phyloP scores from a whole-genome alignment of 495 filamentous ascomycete species.

The Copromyces sp. region DNA sequence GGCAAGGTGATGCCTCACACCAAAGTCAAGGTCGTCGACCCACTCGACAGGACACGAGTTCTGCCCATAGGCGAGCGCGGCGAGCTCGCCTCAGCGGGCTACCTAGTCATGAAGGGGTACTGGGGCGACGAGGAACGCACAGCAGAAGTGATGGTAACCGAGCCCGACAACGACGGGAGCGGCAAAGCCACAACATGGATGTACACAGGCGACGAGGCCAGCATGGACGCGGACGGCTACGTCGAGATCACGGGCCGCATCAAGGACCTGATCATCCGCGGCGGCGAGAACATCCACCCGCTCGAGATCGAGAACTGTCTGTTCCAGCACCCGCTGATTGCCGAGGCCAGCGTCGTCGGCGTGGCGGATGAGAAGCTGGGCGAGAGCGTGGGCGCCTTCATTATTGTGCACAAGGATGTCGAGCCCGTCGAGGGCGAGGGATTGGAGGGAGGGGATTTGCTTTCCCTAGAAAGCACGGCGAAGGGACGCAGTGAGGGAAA shows the following conservation, averaged over 20 bases:
- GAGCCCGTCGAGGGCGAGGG: conserved; percentile 18
- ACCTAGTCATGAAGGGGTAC: conserved; percentile 85
- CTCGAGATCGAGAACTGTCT: conserved; percentile 89
- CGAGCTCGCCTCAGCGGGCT: conserved; percentile 77
- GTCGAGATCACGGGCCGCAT: conserved; percentile 56
- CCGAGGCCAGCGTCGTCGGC: conserved; percentile 73
- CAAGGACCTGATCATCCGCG: conserved; percentile 86
- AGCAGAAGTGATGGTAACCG: conserved; percentile 51
- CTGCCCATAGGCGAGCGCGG: conserved; percentile 58
- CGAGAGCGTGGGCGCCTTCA: conserved; percentile 77
- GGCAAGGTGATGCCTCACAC: conserved; percentile 70
- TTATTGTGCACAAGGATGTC: conserved; percentile 44
- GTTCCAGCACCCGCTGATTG: conserved; percentile 55
- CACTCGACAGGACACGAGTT: conserved; percentile 41
- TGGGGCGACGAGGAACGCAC: conserved; percentile 65
- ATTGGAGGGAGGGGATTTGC: conserved; percentile 1
- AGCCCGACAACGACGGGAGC: conserved; percentile 32
- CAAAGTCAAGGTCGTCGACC: conserved; percentile 68
- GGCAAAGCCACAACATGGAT: conserved; percentile 34
- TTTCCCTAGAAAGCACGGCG: background rate
- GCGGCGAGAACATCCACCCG: conserved; percentile 94
- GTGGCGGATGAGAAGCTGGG: conserved; percentile 77
- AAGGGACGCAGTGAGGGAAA: conserved; percentile 3
- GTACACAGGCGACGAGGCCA: conserved; percentile 83
- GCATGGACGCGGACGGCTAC: conserved; percentile 65